Evolutionary conservation across 345 rosid genomes (phyloP), one percentile per base, ranked within the genome.

Genomic region (Mangifera indica): DNA sequence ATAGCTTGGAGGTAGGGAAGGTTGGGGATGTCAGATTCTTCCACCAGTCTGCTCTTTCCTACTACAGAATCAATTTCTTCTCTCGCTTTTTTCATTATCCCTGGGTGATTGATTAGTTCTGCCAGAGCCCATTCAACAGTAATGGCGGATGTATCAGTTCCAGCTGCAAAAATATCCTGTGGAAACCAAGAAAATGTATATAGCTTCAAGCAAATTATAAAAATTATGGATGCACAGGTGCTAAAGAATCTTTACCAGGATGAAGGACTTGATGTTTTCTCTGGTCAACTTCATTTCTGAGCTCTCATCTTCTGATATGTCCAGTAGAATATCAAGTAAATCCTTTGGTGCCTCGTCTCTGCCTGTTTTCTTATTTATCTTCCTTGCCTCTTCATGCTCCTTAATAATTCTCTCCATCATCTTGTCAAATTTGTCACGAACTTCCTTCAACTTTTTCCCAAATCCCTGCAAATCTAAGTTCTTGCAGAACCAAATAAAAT

Each of bases 71-170:
- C 84, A 51, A 89, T 88, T 73, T 89, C 95, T 46, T 78, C 73
- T 82, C 85, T 81, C 42, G 87, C 84, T 71, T 83, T 91, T 15
- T 60, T 9, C 79, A 88, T 73, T 40, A 81, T 70, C 7, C 74
- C 51, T 10, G 87, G 89, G 68, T 91, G 81, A 65, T 91, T 91
- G 20, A 89, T 88, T 62, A 91, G 81, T 85, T 91, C 97, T 2
- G 91, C 77, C 58, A 87, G 76, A 70, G 97, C 90, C 97, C 93
- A 91, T 63, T 85, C 87, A 59, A 37, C 78, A 0, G 86, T 79
- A 17, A 82, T 71, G 0, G 93, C 87, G 2, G 91, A 83, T 56
- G 92, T 87, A 61, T 91, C 92, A 0, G 91, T 91, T 72, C 93
- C 97, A 8, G 85, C 93, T 1, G 69, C 85, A 73, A 88, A 91